These are phyloP conservation scores for Nicotiana knightiana DNA, from an alignment of 257 asterid species.

Conservation along the genomic window DNA sequence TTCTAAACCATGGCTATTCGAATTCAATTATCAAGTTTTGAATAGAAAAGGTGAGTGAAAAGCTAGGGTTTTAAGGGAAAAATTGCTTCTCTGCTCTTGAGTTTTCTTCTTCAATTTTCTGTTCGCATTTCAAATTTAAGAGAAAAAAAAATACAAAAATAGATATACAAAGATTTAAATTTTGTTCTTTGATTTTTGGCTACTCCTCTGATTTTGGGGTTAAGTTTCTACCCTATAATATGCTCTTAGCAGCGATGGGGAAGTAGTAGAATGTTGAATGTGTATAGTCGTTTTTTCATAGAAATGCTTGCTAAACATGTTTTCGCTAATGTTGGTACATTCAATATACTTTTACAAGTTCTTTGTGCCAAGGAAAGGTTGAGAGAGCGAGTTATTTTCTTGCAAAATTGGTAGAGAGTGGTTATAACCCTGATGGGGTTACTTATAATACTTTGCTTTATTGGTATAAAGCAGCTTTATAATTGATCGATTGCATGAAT, in stretches of 20 bases:
- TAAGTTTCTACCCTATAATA: constrained; percentile 27
- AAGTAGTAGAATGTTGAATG: constrained; percentile 31
- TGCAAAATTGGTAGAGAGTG: constrained; percentile 79
- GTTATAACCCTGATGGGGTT: constrained; percentile 68
- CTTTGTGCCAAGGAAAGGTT: constrained; percentile 65
- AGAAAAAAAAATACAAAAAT: too few species aligned
- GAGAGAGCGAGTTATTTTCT: constrained; percentile 62
- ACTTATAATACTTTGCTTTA: constrained; percentile 80
- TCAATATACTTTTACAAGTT: constrained; percentile 64
- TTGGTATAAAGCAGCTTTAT: constrained; percentile 67
- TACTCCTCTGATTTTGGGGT: too few species aligned
- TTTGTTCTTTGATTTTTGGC: too few species aligned
- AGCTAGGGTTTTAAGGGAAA: too few species aligned
- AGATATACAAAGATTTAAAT: too few species aligned
- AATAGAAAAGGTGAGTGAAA: too few species aligned
- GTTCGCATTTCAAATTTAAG: too few species aligned
- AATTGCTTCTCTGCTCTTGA: too few species aligned
- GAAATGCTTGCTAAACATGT: constrained; percentile 59
- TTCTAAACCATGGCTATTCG: too few species aligned
- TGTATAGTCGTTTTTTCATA: constrained; percentile 61
- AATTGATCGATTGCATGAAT: constrained; percentile 70
- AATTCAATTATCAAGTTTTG: too few species aligned
- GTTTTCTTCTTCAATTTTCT: too few species aligned
- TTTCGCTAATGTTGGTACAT: constrained; percentile 61
- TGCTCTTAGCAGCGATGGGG: constrained; percentile 57